Conservation (phyloP, 129 eudicot genomes). For the Artemisia tridentata region DNA sequence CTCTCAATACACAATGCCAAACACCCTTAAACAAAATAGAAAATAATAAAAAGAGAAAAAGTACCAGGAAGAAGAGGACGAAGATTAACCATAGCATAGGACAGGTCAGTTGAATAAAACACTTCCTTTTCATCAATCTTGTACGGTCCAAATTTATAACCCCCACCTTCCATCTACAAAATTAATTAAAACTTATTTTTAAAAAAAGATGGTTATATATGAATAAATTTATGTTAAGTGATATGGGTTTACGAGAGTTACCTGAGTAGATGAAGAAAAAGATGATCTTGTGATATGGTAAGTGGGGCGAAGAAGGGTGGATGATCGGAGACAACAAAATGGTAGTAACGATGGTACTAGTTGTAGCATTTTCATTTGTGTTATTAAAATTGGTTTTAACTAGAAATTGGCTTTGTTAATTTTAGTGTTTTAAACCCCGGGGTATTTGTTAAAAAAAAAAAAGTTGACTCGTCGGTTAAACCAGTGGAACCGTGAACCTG, state of each 20-base stretch:
- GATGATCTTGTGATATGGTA: slow-evolving; percentile 25
- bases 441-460: no score
- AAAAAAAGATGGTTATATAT: no score
- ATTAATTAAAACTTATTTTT: no score
- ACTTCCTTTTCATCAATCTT: slow-evolving; percentile 62
- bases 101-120: slow-evolving; percentile 75
- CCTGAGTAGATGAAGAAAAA: slow-evolving; percentile 32
- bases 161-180: slow-evolving; percentile 55
- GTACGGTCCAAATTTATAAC: slow-evolving; percentile 70
- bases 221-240: not conserved
- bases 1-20: not conserved
- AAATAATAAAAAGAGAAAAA: no score
- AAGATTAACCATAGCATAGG: slow-evolving; percentile 91
- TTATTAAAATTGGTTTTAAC: not conserved
- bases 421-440: no score
- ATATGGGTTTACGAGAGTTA: not conserved
- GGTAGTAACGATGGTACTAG: slow-evolving; percentile 11
- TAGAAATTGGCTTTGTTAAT: not conserved
- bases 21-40: not conserved
- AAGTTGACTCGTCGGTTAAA: no score
- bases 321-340: slow-evolving; percentile 23
- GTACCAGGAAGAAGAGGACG: slow-evolving; percentile 95
- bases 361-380: slow-evolving; percentile 19
- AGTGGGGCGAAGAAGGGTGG: slow-evolving; percentile 21
- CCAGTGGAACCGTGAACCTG: no score